phyloP scores from a whole-genome alignment of 148 eudicot genomes.

The Diospyros kaki region DNA sequence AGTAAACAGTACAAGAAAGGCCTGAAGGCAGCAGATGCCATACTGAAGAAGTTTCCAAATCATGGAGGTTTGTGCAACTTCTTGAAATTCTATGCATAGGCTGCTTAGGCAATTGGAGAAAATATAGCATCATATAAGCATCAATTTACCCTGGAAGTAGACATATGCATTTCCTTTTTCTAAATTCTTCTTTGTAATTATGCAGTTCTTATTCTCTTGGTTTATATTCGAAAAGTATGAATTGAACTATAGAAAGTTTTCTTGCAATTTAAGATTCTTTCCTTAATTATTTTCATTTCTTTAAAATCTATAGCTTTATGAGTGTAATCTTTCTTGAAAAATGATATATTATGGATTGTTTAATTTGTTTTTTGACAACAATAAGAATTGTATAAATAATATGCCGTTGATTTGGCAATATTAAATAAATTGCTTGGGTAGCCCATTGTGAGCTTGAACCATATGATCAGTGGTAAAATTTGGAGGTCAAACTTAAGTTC shows the following conservation, averaged over 20 bases:
- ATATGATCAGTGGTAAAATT: too few species aligned
- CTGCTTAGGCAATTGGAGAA: neutral
- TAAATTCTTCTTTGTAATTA: neutral
- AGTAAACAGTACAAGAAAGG: slow-evolving; percentile 98
- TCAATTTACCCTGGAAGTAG: neutral
- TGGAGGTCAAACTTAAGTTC: too few species aligned
- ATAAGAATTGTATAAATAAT: too few species aligned
- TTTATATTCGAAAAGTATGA: neutral
- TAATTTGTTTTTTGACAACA: too few species aligned
- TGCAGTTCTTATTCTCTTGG: neutral
- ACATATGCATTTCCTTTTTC: neutral
- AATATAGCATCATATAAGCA: neutral
- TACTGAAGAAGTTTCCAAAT: slow-evolving; percentile 88
- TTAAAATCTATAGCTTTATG: neutral
- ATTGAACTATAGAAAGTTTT: neutral
- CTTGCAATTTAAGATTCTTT: neutral
- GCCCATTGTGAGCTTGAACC: too few species aligned
- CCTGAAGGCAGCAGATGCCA: slow-evolving; percentile 92
- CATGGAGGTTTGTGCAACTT: slow-evolving; percentile 78
- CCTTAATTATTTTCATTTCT: neutral
- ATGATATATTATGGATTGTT: too few species aligned
- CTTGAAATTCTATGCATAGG: neutral
- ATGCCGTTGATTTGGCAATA: too few species aligned
- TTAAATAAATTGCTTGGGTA: too few species aligned
- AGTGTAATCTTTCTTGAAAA: neutral